phyloP scores from a whole-genome alignment of 371 early-diverging fungal genomes.

The Rhizopus delemar region DNA sequence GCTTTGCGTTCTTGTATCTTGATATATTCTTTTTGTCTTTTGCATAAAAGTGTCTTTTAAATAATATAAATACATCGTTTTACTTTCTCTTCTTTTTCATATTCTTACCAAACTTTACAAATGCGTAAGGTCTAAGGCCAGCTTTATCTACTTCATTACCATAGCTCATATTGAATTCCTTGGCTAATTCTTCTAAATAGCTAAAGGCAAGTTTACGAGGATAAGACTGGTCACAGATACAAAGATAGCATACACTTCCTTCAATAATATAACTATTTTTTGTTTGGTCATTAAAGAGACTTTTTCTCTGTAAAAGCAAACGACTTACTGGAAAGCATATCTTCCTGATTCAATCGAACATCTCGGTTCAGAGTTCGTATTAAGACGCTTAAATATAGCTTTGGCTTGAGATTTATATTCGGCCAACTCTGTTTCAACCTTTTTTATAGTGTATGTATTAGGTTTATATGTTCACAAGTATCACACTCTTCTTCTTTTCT shows the following conservation, averaged over 20 bases:
- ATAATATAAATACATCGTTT: neutral
- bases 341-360: constrained; percentile 94
- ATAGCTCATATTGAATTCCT: constrained; percentile 91
- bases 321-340: constrained; percentile 82
- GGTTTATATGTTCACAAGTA: neutral
- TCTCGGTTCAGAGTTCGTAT: constrained; percentile 81
- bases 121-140: constrained; percentile 94
- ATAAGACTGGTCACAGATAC: constrained; percentile 92
- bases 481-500: neutral
- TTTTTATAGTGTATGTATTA: neutral
- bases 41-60: constrained; percentile 91
- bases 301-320: neutral
- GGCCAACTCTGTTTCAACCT: constrained; percentile 77
- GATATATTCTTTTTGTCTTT: constrained; percentile 93
- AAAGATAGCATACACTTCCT: constrained; percentile 89
- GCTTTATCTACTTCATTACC: constrained; percentile 84
- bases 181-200: constrained; percentile 91
- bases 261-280: constrained; percentile 86
- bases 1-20: constrained; percentile 91
- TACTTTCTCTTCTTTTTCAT: neutral
- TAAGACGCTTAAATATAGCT: constrained; percentile 83
- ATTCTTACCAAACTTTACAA: constrained; percentile 87
- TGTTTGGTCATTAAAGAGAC: neutral
- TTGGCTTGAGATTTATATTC: constrained; percentile 95
- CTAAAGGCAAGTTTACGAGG: constrained; percentile 95